Percentiles rank a stretch among this genome's conserved stretches.
These are phyloP conservation scores for Cephaloascus fragrans DNA, from an alignment of 805 yeast genomes.

Conservation along the genomic window DNA sequence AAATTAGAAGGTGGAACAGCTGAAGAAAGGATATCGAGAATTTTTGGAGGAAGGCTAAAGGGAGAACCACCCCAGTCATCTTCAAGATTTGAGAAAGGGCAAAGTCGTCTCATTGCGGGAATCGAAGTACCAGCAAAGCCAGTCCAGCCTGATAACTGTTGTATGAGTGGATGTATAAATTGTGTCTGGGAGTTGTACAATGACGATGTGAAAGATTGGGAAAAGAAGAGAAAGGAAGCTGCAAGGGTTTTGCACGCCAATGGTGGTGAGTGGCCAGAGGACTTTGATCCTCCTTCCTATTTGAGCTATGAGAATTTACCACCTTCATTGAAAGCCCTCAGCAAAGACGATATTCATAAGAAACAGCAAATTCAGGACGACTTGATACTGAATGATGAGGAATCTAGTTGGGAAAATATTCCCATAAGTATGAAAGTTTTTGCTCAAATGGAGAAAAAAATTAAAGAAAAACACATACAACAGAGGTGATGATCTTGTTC, in stretches of 20 bases:
- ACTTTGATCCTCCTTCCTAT: conserved; percentile 27
- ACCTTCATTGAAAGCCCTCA: conserved; percentile 5
- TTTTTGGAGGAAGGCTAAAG: conserved; percentile 48
- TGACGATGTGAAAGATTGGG: conserved; percentile 86
- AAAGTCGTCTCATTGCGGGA: conserved; percentile 34
- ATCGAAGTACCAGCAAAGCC: conserved; percentile 78
- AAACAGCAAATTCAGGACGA: conserved; percentile 7
- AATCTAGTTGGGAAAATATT: conserved; percentile 36
- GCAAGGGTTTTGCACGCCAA: conserved; percentile 24
- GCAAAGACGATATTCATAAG: conserved; percentile 6
- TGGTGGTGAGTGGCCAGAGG: conserved; percentile 34
- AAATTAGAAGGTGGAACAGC: conserved; percentile 18
- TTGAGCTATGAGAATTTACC: conserved; percentile 23
- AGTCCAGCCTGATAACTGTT: conserved; percentile 87
- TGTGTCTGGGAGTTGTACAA: conserved; percentile 94
- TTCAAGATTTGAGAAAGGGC: background rate
- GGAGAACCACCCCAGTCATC: conserved; percentile 31
- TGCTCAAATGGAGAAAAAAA: conserved; percentile 68
- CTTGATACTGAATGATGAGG: conserved; percentile 9
- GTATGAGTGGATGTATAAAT: conserved; percentile 95
- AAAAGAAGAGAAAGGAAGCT: conserved; percentile 47
- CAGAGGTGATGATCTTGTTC: too few relatives aligned
- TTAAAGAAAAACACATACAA: conserved; percentile 33
- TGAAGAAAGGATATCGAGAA: conserved; percentile 36
- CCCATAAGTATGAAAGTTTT: conserved; percentile 74